Base-by-base conservation (phyloP, 2,329 filamentous ascomycete species). In the Torrubiellomyces zombiae region DNA sequence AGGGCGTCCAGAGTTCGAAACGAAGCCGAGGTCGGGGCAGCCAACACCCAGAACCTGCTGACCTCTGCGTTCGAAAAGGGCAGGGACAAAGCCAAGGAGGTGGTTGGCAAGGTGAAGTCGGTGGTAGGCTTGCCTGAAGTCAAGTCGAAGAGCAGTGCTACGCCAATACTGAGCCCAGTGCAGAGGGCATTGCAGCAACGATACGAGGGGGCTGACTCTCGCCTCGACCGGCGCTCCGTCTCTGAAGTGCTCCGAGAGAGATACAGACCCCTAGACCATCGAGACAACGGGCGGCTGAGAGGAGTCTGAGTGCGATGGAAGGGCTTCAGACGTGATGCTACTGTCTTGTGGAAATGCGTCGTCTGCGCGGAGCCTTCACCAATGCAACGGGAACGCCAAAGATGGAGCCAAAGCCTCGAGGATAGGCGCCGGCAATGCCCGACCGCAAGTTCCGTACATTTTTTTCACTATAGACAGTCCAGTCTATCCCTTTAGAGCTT, bases 1-100 rank as follows among this genome's bases (percentile, higher is more conserved):
- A 38, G 77, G 68, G 33, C 98, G 69, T 37, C 75, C 66, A 92
- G 38, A 98, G 71, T 54, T 93, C 95, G 28, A n/a, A 44, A 45
- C 23, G 45, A 51, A 26, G 47, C 48, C 15, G 40, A 35, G 21
- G 33, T 34, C 7, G 26, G 32, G 42, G 29, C 42, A 6, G 31
- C 35, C 11, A 47, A 53, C 28, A 46, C 53, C 4, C 52, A 51
- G 39, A 46, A 45, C 4, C 45, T 47, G 2, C 40, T 55, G 20
- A 39, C 48, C 10, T 47, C 48, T 17, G 47, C 46, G n/a, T 38
- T 65, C 10, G 48, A 50, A 17, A 47, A 38, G 29, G 52, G 52
- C 18, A 45, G 55, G 23, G 50, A 52, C 29, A 58, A 48, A 45
- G 47, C 52, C 21, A 49, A 47, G 28, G 52, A 54, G 31, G 38